Base-by-base conservation (phyloP, 306 rosid species). In the Carpinus fangiana region DNA sequence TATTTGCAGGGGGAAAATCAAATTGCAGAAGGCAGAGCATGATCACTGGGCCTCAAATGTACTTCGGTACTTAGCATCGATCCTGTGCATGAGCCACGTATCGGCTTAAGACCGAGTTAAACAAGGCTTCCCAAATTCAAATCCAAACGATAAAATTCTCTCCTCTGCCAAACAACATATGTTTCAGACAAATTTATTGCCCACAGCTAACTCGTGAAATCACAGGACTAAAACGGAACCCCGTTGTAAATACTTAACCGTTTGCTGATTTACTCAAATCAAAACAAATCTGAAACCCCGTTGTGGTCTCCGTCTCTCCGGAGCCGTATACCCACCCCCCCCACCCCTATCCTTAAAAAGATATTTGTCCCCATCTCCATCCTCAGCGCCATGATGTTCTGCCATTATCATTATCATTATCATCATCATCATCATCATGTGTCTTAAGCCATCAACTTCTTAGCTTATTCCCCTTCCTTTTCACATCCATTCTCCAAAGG, bases 281-380 rank as follows among this genome's bases (percentile, higher is more conserved):
- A 59, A 73, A 34, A 55, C 36, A 57, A 57, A 21, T 57, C 10
- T 57, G 0, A 57, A 12, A 56, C 51, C 12, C 43, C 43, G 8
- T 5, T 31, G 34, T 31, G 34, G 34, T 45, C 10, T 7, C 26
- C 26, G 51, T 9, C 43, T 75, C 48, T 20, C 73, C 59, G 13
- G 50, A 81, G 62, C 64, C 84, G 78, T 79, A 79, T 88, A 84
- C 17, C 14, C 26, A 23, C 26, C 26, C 17, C 14, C n/a, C n/a
- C n/a, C n/a, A n/a, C n/a, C n/a, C 72, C 38, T 77, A 79, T 82
- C 88, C 84, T 76, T 78, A 48, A 48, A 48, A 48, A 48, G 65
- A 85, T 65, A 78, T 86, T 82, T 86, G 85, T 84, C 87, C 70
- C 80, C 77, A 69, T 87, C 12, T 59, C 76, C 90, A 84, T 86